A percentile compares a stretch with the other conserved stretches of the same genome.
Evolutionary conservation across 129 eudicot genomes (phyloP).

Genomic region (Saposhnikovia divaricata): DNA sequence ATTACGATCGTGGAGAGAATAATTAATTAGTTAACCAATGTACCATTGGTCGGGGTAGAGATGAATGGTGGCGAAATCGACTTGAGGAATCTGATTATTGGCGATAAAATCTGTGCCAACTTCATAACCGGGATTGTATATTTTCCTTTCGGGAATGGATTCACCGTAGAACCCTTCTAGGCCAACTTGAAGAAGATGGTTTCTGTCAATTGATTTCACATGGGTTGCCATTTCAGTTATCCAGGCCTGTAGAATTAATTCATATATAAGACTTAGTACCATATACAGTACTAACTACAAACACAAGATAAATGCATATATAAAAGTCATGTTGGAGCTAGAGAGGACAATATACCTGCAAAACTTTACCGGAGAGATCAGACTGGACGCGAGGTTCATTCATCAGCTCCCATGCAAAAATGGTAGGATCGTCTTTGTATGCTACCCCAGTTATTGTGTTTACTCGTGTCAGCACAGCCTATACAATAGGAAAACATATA

Average conservation of each 20-base stretch:
- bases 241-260: constrained; percentile 6
- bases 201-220: constrained; percentile 10
- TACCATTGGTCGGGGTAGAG: constrained; percentile 17
- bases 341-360: not conserved
- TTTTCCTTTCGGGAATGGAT: constrained; percentile 7
- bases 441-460: constrained; percentile 14
- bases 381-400: constrained; percentile 14
- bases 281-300: not conserved
- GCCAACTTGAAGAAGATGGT: constrained; percentile 16
- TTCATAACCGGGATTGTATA: not conserved
- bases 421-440: constrained; percentile 14
- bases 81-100: constrained; percentile 5
- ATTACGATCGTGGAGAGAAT: not conserved
- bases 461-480: constrained; percentile 14
- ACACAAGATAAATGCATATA: no score
- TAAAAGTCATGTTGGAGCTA: no score
- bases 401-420: constrained; percentile 20
- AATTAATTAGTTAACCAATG: not conserved
- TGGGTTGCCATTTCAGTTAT: constrained; percentile 7
- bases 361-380: constrained; percentile 8
- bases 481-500: not conserved
- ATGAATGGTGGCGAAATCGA: constrained; percentile 15
- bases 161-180: constrained; percentile 15
- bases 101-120: constrained; percentile 16
- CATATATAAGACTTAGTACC: not conserved